Conservation (phyloP, 2,329 filamentous ascomycete genomes). For the Zasmidium cellare region DNA sequence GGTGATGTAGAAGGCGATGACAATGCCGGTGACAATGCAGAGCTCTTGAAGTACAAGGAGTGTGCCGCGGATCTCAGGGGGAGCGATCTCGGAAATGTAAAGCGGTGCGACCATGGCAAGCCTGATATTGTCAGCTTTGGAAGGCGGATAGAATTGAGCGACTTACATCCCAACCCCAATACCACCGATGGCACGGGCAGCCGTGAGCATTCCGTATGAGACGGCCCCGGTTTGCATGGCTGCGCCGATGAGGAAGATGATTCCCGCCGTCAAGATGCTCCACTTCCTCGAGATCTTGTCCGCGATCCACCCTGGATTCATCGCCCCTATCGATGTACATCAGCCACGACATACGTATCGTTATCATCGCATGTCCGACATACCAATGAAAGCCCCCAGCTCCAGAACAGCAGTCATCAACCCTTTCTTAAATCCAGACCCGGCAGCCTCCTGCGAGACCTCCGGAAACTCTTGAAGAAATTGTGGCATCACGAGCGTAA, state of each 20-base stretch:
- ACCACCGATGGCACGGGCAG: constrained; percentile 34
- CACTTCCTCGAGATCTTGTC: constrained; percentile 48
- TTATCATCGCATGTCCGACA: background rate
- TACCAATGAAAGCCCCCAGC: background rate
- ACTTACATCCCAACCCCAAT: constrained; percentile 38
- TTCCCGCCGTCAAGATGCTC: constrained; percentile 40
- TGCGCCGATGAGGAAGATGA: constrained; percentile 47
- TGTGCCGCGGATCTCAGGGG: constrained; percentile 48
- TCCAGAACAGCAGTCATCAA: constrained; percentile 49
- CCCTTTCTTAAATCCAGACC: constrained; percentile 68
- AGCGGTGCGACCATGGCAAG: constrained; percentile 39
- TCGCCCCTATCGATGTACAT: constrained; percentile 38
- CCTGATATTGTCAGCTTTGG: constrained; percentile 1
- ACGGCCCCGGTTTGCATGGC: constrained; percentile 38
- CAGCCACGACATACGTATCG: constrained; percentile 40
- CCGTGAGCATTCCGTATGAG: constrained; percentile 33
- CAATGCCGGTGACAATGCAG: constrained; percentile 49
- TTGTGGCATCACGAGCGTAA: constrained; percentile 49
- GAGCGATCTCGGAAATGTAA: constrained; percentile 85
- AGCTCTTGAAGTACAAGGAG: constrained; percentile 52
- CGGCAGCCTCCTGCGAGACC: constrained; percentile 36
- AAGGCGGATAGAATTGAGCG: background rate
- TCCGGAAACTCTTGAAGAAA: constrained; percentile 43
- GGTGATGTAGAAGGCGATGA: constrained; percentile 56
- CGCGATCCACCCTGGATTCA: constrained; percentile 37